Conservation (phyloP, 306 rosid genomes). For the Echinosophora koreensis region DNA sequence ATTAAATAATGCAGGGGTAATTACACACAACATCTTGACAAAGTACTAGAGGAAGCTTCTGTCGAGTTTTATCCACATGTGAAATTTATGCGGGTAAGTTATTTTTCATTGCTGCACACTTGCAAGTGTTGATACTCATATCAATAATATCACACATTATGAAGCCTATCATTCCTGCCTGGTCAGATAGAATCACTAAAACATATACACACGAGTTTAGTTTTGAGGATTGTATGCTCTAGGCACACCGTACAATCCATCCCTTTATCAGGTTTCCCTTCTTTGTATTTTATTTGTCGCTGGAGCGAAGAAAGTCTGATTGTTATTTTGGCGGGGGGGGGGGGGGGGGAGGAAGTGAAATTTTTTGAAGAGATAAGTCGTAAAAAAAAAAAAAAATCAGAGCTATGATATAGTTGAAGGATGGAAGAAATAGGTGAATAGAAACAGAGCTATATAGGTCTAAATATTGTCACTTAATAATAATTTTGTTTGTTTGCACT, state of each 20-base stretch:
- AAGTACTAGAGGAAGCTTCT: conserved; percentile 84
- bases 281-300: neutral
- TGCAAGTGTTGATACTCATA: conserved; percentile 7
- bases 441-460: neutral
- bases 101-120: neutral
- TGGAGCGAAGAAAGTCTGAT: neutral
- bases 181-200: conserved; percentile 11
- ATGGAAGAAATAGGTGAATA: neutral
- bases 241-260: conserved; percentile 7
- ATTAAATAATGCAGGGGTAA: conserved; percentile 71
- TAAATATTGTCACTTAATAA: no score
- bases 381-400: no score
- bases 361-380: no score
- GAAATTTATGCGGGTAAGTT: conserved; percentile 90
- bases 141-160: conserved; percentile 6
- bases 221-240: conserved; percentile 9
- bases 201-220: conserved; percentile 26
- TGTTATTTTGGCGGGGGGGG: no score
- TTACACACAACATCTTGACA: conserved; percentile 79
- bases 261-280: neutral
- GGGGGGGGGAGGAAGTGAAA: no score
- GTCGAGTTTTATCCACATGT: conserved; percentile 84
- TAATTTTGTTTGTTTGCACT: neutral
- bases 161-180: neutral
- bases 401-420: neutral